Conservation (phyloP, 768 basidiomycete species). For the Leccinum uliginosum region DNA sequence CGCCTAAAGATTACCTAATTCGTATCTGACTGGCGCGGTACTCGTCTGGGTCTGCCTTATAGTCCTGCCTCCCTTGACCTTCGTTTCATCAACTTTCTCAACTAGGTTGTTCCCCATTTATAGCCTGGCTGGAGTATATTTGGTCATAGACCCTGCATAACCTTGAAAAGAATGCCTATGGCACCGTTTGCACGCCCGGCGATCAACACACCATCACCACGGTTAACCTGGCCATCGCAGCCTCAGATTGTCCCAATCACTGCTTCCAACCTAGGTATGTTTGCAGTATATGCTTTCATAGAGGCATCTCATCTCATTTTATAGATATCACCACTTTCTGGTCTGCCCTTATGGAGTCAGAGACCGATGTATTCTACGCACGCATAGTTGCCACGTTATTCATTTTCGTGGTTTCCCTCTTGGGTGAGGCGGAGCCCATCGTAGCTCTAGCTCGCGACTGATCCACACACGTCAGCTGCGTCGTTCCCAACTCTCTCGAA, state of each 20-base stretch:
- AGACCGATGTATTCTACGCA: background rate
- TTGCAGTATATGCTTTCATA: background rate
- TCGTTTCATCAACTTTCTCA: background rate
- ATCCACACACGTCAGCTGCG: slow-evolving; percentile 41
- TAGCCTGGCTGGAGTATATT: background rate
- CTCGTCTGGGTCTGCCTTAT: slow-evolving; percentile 1
- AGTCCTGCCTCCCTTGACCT: background rate
- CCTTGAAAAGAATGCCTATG: no score
- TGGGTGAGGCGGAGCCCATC: slow-evolving; percentile 42
- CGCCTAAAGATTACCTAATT: slow-evolving; percentile 5
- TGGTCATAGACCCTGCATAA: background rate
- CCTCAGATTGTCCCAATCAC: background rate
- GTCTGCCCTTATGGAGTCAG: background rate
- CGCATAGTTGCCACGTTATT: slow-evolving; percentile 27
- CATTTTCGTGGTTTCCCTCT: slow-evolving; percentile 59
- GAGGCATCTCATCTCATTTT: background rate
- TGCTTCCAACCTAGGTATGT: background rate
- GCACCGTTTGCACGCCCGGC: background rate
- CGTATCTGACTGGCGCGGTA: slow-evolving; percentile 13
- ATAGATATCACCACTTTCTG: background rate
- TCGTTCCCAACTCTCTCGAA: slow-evolving; percentile 69
- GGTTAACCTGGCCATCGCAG: background rate
- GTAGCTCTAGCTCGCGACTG: background rate
- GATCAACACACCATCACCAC: background rate
- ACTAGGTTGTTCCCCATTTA: background rate